Evolutionary conservation across 2,329 filamentous ascomycete genomes (phyloP).

Genomic region (Shiraia bambusicola): DNA sequence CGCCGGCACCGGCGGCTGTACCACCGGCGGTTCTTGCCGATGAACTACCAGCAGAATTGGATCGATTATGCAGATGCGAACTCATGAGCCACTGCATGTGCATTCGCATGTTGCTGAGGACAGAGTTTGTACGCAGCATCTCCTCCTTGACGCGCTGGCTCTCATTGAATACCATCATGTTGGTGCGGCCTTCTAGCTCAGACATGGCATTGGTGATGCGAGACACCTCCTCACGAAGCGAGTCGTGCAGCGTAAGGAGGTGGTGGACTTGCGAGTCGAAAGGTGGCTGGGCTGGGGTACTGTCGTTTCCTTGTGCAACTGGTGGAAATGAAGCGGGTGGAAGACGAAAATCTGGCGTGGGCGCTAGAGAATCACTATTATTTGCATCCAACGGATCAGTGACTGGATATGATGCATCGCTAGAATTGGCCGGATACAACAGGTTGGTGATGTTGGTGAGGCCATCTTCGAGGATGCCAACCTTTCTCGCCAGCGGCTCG

Average conservation of each 20-base stretch:
- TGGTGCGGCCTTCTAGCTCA: slow-evolving; percentile 62
- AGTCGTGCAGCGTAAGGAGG: slow-evolving; percentile 62
- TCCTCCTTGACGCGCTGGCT: slow-evolving; percentile 63
- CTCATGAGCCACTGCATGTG: slow-evolving; percentile 66
- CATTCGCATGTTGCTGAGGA: slow-evolving; percentile 59
- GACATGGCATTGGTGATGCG: slow-evolving; percentile 57
- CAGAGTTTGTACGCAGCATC: slow-evolving; percentile 62
- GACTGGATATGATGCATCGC: slow-evolving; percentile 34
- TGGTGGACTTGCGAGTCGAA: slow-evolving; percentile 57
- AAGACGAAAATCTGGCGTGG: slow-evolving; percentile 37
- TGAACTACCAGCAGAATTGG: slow-evolving; percentile 27
- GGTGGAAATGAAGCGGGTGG: slow-evolving; percentile 39
- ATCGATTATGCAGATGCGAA: slow-evolving; percentile 52
- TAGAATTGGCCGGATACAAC: slow-evolving; percentile 40
- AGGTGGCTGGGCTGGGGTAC: slow-evolving; percentile 34
- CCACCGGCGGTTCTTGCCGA: slow-evolving; percentile 27
- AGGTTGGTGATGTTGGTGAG: slow-evolving; percentile 48
- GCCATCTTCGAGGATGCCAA: slow-evolving; percentile 49
- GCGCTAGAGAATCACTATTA: slow-evolving; percentile 38
- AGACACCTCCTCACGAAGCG: slow-evolving; percentile 60
- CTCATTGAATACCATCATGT: slow-evolving; percentile 65
- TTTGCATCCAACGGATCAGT: slow-evolving; percentile 39
- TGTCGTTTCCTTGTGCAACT: slow-evolving; percentile 25
- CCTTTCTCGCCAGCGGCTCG: slow-evolving; percentile 46
- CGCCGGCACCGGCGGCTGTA: slow-evolving; percentile 22